Evolutionary conservation across 2,329 filamentous ascomycete genomes (phyloP), one percentile per base, ranked within the genome.

Genomic region (Colletotrichum paranaense): DNA sequence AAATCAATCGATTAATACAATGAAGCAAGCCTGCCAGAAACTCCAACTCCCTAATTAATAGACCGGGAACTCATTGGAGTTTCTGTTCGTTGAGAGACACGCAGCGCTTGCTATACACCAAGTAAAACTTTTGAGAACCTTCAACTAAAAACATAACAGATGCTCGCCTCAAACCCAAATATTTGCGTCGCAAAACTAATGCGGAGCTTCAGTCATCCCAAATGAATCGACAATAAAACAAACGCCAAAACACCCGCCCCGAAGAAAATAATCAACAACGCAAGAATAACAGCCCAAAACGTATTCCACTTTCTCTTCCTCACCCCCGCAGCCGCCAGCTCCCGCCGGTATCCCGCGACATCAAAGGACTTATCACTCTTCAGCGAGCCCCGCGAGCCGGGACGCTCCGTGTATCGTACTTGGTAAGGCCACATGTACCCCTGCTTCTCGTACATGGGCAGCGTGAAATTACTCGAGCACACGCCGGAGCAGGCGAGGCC

Each of bases 241-340:
- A 49, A 68, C 1, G 53, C 66, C 70, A 73, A 22, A 5, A 22
- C 62, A 9, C 66, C 70, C 2, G 59, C 70, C 14, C 70, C 62
- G 8, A 64, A 38, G 3, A 64, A 11, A 12, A 64, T n/a, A 16
- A 64, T 46, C 30, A 30, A 35, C 1, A 11, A 42, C 16, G 62
- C 8, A 14, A 73, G 22, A 14, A 56, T 32, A 2, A 69, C 14
- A 2, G 42, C 66, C 16, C 60, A 19, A 16, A 52, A 69, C 9
- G 68, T 67, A 14, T 46, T 53, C 19, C 52, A 53, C 28, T 53
- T 7, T 16, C 53, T 52, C 24, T 66, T 56, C 26, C 28, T 57
- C 28, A 49, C 24, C 16, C 59, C 42, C 24, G n/a, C n/a, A 5
- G 19, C 58, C 1, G 38, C 66, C 5, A 56, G 11, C 2, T 59